Evolutionary conservation across 371 early-diverging fungal species (phyloP).

Genomic region (Nematocida displodere): DNA sequence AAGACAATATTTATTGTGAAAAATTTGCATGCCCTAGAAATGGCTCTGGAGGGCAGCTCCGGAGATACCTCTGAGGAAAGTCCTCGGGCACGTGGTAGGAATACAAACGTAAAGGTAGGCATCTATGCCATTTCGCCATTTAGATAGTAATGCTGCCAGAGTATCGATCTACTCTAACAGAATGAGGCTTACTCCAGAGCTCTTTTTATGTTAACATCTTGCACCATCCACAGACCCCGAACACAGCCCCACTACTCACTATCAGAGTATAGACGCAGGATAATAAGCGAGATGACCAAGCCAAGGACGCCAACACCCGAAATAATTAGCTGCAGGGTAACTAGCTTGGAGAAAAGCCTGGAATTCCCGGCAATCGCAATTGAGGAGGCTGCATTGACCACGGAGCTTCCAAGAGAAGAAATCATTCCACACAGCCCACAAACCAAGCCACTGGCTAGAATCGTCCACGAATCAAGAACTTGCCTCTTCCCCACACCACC

Average conservation of each 20-base stretch:
- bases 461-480: constrained; percentile 2
- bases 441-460: constrained; percentile 58
- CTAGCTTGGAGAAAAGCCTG: constrained; percentile 63
- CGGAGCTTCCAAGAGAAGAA: constrained; percentile 61
- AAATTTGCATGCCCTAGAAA: not conserved
- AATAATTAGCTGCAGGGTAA: constrained; percentile 63
- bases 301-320: constrained; percentile 64
- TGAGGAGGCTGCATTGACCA: constrained; percentile 61
- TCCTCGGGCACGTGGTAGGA: constrained; percentile 50
- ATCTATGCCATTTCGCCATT: constrained; percentile 42
- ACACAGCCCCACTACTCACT: not conserved
- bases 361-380: constrained; percentile 63
- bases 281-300: constrained; percentile 50
- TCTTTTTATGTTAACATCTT: constrained; percentile 21
- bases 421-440: constrained; percentile 58
- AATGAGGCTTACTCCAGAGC: constrained; percentile 54
- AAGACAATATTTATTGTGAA: no score
- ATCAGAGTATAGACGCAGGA: constrained; percentile 3
- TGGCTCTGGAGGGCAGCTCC: constrained; percentile 44
- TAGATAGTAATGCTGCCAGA: constrained; percentile 53
- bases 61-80: constrained; percentile 54
- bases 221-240: not conserved
- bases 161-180: constrained; percentile 41
- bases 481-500: constrained; percentile 3
- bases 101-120: constrained; percentile 37